These are phyloP conservation scores for Myochromella boudieri DNA, from an alignment of 768 basidiomycete species.

Conservation along the genomic window DNA sequence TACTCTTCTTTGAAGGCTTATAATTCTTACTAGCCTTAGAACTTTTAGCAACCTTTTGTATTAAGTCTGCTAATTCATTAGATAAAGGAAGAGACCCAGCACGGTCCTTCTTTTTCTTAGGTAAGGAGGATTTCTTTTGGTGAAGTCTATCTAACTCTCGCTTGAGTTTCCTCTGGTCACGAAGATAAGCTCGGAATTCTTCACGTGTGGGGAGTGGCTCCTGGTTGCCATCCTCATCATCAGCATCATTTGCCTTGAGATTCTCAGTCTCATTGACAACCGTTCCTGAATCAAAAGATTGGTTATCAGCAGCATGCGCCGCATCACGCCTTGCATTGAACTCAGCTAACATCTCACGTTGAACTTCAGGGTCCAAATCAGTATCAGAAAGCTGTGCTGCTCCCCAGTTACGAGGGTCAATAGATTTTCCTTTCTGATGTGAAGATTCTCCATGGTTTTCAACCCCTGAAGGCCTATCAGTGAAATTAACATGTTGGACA, in stretches of 20 bases:
- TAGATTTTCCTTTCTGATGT: too few species aligned
- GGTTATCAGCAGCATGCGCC: background rate
- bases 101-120: background rate
- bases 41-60: background rate
- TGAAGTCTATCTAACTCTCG: too few species aligned
- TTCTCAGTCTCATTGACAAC: background rate
- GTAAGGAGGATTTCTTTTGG: background rate
- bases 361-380: too few species aligned
- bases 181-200: too few species aligned
- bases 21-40: background rate
- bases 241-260: too few species aligned
- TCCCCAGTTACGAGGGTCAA: too few species aligned
- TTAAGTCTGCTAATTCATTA: background rate
- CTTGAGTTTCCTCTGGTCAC: too few species aligned
- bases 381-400: background rate
- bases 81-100: slow-evolving; percentile 1
- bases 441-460: too few species aligned
- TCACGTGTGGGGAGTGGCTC: too few species aligned
- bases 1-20: background rate
- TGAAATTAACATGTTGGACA: background rate
- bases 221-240: too few species aligned
- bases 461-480: too few species aligned
- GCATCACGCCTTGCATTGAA: background rate
- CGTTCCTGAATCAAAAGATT: background rate
- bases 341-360: background rate